These are phyloP conservation scores for Psilocybe cubensis DNA, from an alignment of 768 basidiomycete species.

Conservation along the genomic window DNA sequence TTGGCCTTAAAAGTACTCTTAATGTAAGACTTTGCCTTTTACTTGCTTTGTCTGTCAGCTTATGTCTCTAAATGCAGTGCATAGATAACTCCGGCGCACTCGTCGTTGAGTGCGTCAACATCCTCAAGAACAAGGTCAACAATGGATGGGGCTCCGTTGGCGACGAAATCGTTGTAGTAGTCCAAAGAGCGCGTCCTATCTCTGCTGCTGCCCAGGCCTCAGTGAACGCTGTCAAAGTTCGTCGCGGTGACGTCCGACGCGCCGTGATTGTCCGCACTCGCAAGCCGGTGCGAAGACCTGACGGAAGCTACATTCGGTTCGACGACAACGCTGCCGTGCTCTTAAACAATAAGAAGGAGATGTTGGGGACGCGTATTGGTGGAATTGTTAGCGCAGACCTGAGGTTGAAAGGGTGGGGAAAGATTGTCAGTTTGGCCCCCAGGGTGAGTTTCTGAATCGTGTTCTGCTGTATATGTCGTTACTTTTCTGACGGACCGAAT, in stretches of 20 bases:
- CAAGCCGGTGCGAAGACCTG: conserved; percentile 83
- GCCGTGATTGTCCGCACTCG: conserved; percentile 95
- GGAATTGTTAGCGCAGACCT: conserved; percentile 93
- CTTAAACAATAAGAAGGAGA: conserved; percentile 93
- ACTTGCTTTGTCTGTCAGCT: not conserved
- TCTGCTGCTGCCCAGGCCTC: conserved; percentile 67
- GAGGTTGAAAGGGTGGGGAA: conserved; percentile 91
- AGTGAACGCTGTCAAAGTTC: conserved; percentile 85
- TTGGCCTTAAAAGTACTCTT: conserved; percentile 91
- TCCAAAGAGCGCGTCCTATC: conserved; percentile 88
- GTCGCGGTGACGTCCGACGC: conserved; percentile 91
- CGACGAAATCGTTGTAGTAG: conserved; percentile 95
- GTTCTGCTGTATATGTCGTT: not conserved
- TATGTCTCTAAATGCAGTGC: conserved; percentile 49
- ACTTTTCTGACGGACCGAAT: not conserved
- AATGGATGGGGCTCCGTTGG: conserved; percentile 93
- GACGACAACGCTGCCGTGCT: conserved; percentile 97
- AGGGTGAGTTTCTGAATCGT: conserved; percentile 57
- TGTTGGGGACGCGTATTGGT: conserved; percentile 93
- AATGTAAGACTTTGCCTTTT: conserved; percentile 56
- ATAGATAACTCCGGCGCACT: conserved; percentile 98
- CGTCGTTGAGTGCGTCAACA: conserved; percentile 94
- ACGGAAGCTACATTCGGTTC: conserved; percentile 87
- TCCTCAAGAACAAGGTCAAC: conserved; percentile 94
- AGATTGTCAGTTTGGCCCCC: conserved; percentile 90